These are phyloP conservation scores for Candida albicans DNA, from an alignment of 1,139 yeast species.

Conservation along the genomic window DNA sequence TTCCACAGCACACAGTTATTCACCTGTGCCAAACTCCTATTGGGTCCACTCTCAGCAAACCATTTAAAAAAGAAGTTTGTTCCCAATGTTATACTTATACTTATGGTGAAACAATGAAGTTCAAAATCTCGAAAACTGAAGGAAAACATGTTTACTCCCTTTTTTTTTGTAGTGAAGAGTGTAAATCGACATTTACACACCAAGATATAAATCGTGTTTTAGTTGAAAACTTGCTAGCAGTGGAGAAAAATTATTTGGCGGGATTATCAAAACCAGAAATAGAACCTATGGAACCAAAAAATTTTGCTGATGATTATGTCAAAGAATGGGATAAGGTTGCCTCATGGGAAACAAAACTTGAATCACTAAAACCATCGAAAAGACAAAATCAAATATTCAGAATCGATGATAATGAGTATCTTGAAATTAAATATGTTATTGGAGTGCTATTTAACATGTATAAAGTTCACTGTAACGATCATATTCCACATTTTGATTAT, in stretches of 20 bases:
- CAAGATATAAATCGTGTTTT: constrained; percentile 24
- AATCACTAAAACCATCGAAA: constrained; percentile 28
- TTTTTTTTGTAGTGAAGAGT: constrained; percentile 56
- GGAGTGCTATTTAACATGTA: constrained; percentile 30
- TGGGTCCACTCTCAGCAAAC: constrained; percentile 49
- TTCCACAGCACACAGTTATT: constrained; percentile 44
- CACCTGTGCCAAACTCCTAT: constrained; percentile 42
- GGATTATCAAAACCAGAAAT: constrained; percentile 26
- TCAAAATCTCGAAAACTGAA: constrained; percentile 45
- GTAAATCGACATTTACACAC: constrained; percentile 36
- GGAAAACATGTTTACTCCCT: constrained; percentile 51
- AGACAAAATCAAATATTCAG: constrained; percentile 30
- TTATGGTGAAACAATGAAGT: constrained; percentile 49
- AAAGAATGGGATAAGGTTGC: constrained; percentile 30
- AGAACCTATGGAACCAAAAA: constrained; percentile 18
- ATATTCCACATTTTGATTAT: constrained; percentile 6
- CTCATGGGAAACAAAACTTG: constrained; percentile 38
- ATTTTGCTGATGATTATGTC: constrained; percentile 18
- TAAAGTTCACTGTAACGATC: constrained; percentile 10
- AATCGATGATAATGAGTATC: constrained; percentile 37
- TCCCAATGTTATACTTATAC: constrained; percentile 53
- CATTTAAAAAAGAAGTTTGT: constrained; percentile 68
- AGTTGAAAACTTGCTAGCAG: constrained; percentile 23
- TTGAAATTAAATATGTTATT: constrained; percentile 38
- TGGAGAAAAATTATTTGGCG: constrained; percentile 27